Evolutionary conservation across 306 rosid species (phyloP).

Genomic region (Cucurbita pepo): DNA sequence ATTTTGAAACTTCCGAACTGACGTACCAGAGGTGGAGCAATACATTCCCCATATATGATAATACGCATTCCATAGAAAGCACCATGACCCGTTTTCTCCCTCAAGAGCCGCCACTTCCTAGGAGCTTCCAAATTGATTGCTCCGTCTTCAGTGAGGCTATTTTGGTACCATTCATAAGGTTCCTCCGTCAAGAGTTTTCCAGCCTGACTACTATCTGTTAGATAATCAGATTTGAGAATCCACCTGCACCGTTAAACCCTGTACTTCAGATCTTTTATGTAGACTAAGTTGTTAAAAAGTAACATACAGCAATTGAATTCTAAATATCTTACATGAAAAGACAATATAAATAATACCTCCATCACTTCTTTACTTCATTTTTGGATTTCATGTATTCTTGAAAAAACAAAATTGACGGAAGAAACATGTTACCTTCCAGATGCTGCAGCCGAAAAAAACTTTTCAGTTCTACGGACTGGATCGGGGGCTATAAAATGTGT

Average conservation of each 20-base stretch:
- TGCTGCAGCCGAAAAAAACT: conserved; percentile 88
- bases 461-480: conserved; percentile 75
- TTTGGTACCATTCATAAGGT: conserved; percentile 76
- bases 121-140: conserved; percentile 90
- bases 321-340: not conserved
- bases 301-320: too few relatives aligned
- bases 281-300: not conserved
- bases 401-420: not conserved
- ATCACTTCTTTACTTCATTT: not conserved
- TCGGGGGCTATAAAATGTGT: conserved; percentile 74
- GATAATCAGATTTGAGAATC: conserved; percentile 78
- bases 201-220: conserved; percentile 52
- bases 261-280: not conserved
- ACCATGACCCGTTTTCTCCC: conserved; percentile 75
- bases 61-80: conserved; percentile 67
- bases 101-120: conserved; percentile 79
- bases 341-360: not conserved
- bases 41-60: conserved; percentile 68
- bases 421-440: conserved; percentile 56
- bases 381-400: not conserved
- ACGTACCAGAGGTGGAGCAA: conserved; percentile 75
- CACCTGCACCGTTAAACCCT: conserved; percentile 40
- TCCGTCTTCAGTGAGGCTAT: conserved; percentile 73
- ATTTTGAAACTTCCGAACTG: too few relatives aligned
- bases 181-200: conserved; percentile 59